phyloP scores from a whole-genome alignment of 768 basidiomycete species.

The Chalciporus sphaerocephalus region DNA sequence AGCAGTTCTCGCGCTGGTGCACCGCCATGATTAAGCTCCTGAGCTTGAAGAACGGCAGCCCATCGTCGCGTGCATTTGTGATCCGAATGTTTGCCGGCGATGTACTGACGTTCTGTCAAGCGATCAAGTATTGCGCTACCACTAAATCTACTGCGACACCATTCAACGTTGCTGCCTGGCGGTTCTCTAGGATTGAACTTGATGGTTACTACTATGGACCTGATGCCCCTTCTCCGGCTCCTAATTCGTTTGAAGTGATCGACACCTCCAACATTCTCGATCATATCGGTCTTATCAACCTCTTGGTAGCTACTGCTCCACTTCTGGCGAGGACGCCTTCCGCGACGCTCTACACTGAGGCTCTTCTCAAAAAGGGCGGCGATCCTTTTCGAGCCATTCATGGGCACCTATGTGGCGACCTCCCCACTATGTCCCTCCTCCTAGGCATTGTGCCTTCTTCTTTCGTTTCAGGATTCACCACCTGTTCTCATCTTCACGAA shows the following conservation, averaged over 20 bases:
- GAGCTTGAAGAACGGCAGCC: slow-evolving; percentile 11
- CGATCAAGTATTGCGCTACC: slow-evolving; percentile 14
- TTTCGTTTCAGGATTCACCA: slow-evolving; percentile 22
- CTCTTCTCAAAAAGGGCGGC: slow-evolving; percentile 14
- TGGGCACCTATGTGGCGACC: slow-evolving; percentile 22
- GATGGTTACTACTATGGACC: slow-evolving; percentile 19
- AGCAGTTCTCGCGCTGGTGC: slow-evolving; percentile 28
- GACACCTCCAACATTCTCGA: slow-evolving; percentile 31
- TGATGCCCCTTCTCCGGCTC: slow-evolving; percentile 10
- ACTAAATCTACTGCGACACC: slow-evolving; percentile 12
- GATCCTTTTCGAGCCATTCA: slow-evolving; percentile 12
- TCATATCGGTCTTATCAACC: slow-evolving; percentile 24
- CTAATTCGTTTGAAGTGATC: slow-evolving; percentile 29
- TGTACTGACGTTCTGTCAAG: slow-evolving; percentile 22
- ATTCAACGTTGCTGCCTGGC: slow-evolving; percentile 23
- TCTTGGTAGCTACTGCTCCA: slow-evolving; percentile 21
- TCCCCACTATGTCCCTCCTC: slow-evolving; percentile 23
- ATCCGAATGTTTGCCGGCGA: slow-evolving; percentile 31
- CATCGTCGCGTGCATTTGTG: slow-evolving; percentile 17
- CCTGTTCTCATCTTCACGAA: slow-evolving; percentile 24
- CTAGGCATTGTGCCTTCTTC: slow-evolving; percentile 23
- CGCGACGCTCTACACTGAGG: slow-evolving; percentile 28
- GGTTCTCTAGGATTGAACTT: slow-evolving; percentile 16
- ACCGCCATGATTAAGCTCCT: slow-evolving; percentile 13
- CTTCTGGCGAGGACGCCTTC: slow-evolving; percentile 17